Base-by-base conservation (phyloP, 2,329 filamentous ascomycete genomes). In the Ophiostoma pallidulum region DNA sequence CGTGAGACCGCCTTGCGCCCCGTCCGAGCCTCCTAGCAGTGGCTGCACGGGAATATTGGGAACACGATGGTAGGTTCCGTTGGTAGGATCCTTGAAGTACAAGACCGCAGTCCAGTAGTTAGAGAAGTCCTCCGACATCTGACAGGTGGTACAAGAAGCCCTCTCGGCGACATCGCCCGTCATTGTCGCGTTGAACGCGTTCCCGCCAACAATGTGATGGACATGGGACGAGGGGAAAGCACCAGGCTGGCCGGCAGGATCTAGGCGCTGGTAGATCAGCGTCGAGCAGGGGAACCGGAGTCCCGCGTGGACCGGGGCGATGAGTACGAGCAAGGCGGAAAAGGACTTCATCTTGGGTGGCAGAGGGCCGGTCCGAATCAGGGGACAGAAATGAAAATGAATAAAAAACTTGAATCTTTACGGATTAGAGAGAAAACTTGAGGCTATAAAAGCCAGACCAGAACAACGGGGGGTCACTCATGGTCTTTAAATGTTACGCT, bases 101-200 rank as follows among this genome's bases (percentile, higher is more conserved):
- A 60, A 39, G 20, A 45, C 38, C 16, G 58, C 58, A 2, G 54
- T 56, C 58, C 58, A 60, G 52, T 60, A 60, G 50, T 60, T 60
- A 24, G 58, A 60, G 19, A 60, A 60, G 45, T 60, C 57, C 46
- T 60, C 58, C 0, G 57, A 28, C 58, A 59, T 59, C 47, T 60
- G 56, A 52, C 58, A 60, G 3, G 58, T 60, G 2, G 58, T 60
- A 51, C 58, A 60, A 28, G 55, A 50, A 4, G 54, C 57, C 38
- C 55, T 38, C 47, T 43, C 47, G 18, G 47, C 51, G 12, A 58
- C 56, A 24, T 58, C 55, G 19, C 56, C 56, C 8, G 48, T 50
- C 54, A 57, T 58, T 8, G 55, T 58, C n/a, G 50, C 53, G 41
- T 58, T 58, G 48, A 58, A 58, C 35, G 56, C 56, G 29, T 58